phyloP scores from a whole-genome alignment of 1,284 basidiomycete genomes.

The Austropuccinia psidii region DNA sequence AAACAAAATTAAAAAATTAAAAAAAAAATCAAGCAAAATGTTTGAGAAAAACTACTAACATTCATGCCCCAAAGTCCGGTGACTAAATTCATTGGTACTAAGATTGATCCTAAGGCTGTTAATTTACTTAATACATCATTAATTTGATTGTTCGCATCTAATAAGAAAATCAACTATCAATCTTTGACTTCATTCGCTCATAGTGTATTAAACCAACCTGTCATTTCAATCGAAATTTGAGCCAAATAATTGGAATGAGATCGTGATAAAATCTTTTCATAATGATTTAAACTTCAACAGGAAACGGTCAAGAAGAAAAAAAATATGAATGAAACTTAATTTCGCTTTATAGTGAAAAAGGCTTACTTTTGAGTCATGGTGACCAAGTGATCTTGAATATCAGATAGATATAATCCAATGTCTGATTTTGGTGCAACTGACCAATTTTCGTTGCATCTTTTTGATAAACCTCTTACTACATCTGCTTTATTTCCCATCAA shows the following conservation, averaged over 20 bases:
- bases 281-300: constrained; percentile 66
- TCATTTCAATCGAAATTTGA: constrained; percentile 95
- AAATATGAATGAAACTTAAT: not conserved
- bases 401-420: constrained; percentile 90
- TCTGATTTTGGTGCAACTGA: constrained; percentile 94
- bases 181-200: not conserved
- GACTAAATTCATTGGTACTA: constrained; percentile 57
- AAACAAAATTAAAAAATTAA: not conserved
- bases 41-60: constrained; percentile 45
- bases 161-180: constrained; percentile 39
- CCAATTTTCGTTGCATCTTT: constrained; percentile 98
- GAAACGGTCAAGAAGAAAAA: not conserved
- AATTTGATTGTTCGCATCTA: constrained; percentile 99
- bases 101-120: constrained; percentile 92
- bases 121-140: constrained; percentile 99
- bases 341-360: not conserved
- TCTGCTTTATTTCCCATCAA: constrained; percentile 99
- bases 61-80: constrained; percentile 83
- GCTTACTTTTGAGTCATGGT: constrained; percentile 90
- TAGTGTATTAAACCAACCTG: not conserved
- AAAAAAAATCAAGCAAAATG: not conserved
- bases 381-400: constrained; percentile 95
- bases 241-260: constrained; percentile 99
- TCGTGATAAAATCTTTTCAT: constrained; percentile 95
- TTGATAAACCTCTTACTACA: constrained; percentile 96